Conservation (phyloP, 371 early-diverging fungal species). For the Mucor sp. region DNA sequence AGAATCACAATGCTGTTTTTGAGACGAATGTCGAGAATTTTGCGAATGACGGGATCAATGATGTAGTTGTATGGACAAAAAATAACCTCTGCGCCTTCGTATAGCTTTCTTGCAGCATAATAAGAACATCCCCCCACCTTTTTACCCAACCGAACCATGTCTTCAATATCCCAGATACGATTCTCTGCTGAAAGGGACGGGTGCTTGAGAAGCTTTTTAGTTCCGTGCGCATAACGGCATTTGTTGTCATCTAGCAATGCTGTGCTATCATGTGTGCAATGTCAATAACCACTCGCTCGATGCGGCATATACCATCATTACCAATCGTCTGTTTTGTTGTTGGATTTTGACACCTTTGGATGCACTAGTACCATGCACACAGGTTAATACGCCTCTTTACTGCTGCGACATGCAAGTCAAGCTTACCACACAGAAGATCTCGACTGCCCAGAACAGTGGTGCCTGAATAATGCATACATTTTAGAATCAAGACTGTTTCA, state of each 20-base stretch:
- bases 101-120: conserved; percentile 67
- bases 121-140: conserved; percentile 75
- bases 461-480: conserved; percentile 16
- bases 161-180: conserved; percentile 77
- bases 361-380: conserved; percentile 30
- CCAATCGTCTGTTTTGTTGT: conserved; percentile 54
- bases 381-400: not conserved
- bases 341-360: conserved; percentile 34
- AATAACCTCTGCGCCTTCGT: conserved; percentile 72
- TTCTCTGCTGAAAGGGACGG: conserved; percentile 4
- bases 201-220: conserved; percentile 16
- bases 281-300: not conserved
- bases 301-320: conserved; percentile 3
- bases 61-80: conserved; percentile 96
- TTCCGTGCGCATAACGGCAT: conserved; percentile 27
- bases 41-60: conserved; percentile 73
- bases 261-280: conserved; percentile 10
- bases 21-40: conserved; percentile 60
- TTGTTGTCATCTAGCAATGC: conserved; percentile 31
- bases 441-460: conserved; percentile 61
- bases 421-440: conserved; percentile 53
- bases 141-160: conserved; percentile 57
- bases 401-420: not conserved
- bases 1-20: conserved; percentile 77
- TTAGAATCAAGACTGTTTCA: too few relatives aligned